A percentile compares a stretch with the other conserved stretches of the same genome.
Conservation (phyloP, 495 filamentous ascomycete species). For the Trypethelium eluteriae region DNA sequence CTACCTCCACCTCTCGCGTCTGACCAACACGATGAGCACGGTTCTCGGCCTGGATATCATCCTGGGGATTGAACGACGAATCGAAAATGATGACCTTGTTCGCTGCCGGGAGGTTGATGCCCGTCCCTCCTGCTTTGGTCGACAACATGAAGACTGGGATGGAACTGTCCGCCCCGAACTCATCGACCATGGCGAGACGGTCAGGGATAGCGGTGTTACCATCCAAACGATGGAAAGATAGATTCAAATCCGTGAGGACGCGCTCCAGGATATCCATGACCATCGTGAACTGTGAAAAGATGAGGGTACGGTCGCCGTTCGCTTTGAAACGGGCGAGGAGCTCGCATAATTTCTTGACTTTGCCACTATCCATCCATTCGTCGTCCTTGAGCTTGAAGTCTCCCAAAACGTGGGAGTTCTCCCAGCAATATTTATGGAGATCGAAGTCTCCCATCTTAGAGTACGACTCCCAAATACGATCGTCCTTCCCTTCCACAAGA, state of each 20-base stretch:
- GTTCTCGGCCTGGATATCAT: conserved; percentile 94
- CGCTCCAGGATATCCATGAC: conserved; percentile 83
- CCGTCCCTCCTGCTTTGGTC: conserved; percentile 87
- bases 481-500: conserved; percentile 51
- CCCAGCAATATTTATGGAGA: conserved; percentile 68
- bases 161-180: conserved; percentile 64
- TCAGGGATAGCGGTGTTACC: conserved; percentile 75
- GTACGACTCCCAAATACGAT: conserved; percentile 60
- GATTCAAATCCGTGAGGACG: conserved; percentile 64
- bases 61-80: conserved; percentile 89
- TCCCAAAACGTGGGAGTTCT: conserved; percentile 52
- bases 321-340: conserved; percentile 63
- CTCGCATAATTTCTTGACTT: conserved; percentile 67
- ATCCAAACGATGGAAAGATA: conserved; percentile 73
- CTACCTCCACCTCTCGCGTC: conserved; percentile 76
- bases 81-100: conserved; percentile 99
- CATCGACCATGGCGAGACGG: conserved; percentile 78
- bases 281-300: conserved; percentile 89
- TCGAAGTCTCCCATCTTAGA: conserved; percentile 56
- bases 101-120: conserved; percentile 87
- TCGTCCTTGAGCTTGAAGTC: conserved; percentile 62
- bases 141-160: conserved; percentile 90
- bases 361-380: conserved; percentile 90
- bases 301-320: conserved; percentile 76
- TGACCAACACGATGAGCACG: conserved; percentile 93